Conservation (phyloP, 2,329 filamentous ascomycete genomes). For the Lasiodiplodia sp. region DNA sequence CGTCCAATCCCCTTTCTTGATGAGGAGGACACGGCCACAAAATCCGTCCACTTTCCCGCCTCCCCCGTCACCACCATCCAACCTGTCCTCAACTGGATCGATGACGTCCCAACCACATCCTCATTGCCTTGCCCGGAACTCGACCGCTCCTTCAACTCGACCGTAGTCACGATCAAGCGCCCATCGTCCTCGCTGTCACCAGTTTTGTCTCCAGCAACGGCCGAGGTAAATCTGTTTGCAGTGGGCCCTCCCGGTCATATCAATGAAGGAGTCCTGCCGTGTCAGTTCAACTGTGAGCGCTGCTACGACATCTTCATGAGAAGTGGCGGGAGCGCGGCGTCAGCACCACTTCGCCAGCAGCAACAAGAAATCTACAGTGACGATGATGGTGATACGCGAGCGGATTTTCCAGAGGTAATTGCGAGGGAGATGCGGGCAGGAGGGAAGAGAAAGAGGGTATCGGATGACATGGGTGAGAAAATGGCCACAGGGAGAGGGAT, state of each 20-base stretch:
- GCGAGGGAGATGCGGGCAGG: background rate
- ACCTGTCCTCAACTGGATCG: background rate
- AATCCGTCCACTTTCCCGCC: background rate
- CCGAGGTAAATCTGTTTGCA: no score
- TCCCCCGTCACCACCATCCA: background rate
- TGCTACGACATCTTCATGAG: background rate
- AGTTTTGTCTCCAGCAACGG: no score
- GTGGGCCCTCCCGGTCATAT: no score
- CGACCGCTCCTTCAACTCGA: no score
- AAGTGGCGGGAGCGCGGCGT: no score
- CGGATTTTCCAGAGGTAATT: background rate
- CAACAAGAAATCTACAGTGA: no score
- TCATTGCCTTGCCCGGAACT: background rate
- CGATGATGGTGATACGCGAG: background rate
- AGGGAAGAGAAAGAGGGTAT: no score
- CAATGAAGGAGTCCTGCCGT: background rate
- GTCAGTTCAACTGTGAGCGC: background rate
- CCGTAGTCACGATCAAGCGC: no score
- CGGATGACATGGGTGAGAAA: no score
- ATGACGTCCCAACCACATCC: background rate
- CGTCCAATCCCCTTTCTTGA: background rate
- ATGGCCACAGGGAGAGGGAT: no score
- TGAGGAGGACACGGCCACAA: background rate
- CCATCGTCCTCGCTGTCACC: no score
- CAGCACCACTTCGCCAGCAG: background rate